Conservation (phyloP, 1,284 basidiomycete species). For the Anthracocystis walkeri region DNA sequence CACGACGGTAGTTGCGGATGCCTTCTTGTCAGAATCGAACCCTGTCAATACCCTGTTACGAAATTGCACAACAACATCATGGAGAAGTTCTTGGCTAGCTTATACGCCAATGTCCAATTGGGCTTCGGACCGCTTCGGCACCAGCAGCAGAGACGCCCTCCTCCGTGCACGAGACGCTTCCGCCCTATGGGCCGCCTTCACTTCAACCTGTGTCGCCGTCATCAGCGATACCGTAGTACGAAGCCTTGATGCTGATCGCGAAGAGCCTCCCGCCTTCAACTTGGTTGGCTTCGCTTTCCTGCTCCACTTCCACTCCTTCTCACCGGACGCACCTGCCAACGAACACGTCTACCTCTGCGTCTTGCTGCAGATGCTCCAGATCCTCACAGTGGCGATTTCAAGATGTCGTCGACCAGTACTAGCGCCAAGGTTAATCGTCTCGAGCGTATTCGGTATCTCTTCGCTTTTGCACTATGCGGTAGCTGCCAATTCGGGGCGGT, state of each 20-base stretch:
- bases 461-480: conserved; percentile 55
- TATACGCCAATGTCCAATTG: conserved; percentile 37
- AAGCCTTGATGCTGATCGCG: conserved; percentile 54
- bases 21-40: conserved; percentile 28
- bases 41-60: conserved; percentile 20
- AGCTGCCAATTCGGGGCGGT: conserved; percentile 39
- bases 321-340: conserved; percentile 51
- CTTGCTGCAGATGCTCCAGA: conserved; percentile 56
- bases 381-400: conserved; percentile 39
- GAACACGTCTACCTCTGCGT: conserved; percentile 63
- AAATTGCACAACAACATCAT: conserved; percentile 15
- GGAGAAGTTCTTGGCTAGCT: conserved; percentile 46
- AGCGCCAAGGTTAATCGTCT: conserved; percentile 49
- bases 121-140: conserved; percentile 40
- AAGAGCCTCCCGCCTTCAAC: conserved; percentile 63
- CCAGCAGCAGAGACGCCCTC: conserved; percentile 30
- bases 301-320: conserved; percentile 57
- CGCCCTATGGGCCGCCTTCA: conserved; percentile 52
- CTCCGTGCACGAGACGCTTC: conserved; percentile 44
- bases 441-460: conserved; percentile 51
- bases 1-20: conserved; percentile 39
- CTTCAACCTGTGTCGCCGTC: conserved; percentile 43
- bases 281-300: conserved; percentile 62
- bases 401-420: conserved; percentile 41
- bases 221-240: conserved; percentile 48